Base-by-base conservation (phyloP, 805 yeast genomes). In the Dipodascus geniculatus region DNA sequence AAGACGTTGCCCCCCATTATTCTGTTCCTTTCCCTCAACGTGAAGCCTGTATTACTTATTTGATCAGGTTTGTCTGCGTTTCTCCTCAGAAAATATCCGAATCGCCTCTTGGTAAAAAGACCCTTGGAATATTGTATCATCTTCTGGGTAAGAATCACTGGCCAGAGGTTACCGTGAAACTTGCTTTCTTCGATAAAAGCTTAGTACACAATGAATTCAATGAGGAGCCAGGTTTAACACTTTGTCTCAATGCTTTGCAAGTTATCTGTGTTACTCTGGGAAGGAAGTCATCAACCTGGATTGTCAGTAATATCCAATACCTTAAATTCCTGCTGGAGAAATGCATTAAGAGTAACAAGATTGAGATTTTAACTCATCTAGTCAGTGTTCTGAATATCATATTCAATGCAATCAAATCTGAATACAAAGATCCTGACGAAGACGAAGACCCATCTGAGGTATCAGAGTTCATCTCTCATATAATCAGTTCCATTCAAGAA, bases 221-320 rank as follows among this genome's bases (percentile, higher is more conserved):
- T 35, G 82, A 82, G 56, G 61, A 66, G 2, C 64, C 63, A 22
- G 75, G 85, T 44, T 66, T 88, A 22, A 87, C 89, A 1, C 84
- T 85, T 60, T 86, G 96, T 60, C 72, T 90, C 62, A 95, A 93
- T 68, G 96, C 99, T 0, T 70, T 95, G 51, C 96, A 88, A 65
- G 97, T 93, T 0, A 74, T 93, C 48, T 82, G 84, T 9, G 86
- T 89, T 48, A 88, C 89, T 1, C 71, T 93, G 53, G 86, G 83
- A 58, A 86, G 88, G 77, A 86, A 86, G 68, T 67, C 81, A 1
- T 68, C 85, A 0, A 79, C 74, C 14, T 93, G 97, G 97, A 83
- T 93, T 52, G 70, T 85, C 47, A 77, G 80, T 1, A 85, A 89
- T 58, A 68, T 89, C 42, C 72, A 75, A 1, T 80, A 83, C 33